These are phyloP conservation scores for Stephania cephalantha DNA, from an alignment of 164 flowering plant genomes.

Conservation along the genomic window DNA sequence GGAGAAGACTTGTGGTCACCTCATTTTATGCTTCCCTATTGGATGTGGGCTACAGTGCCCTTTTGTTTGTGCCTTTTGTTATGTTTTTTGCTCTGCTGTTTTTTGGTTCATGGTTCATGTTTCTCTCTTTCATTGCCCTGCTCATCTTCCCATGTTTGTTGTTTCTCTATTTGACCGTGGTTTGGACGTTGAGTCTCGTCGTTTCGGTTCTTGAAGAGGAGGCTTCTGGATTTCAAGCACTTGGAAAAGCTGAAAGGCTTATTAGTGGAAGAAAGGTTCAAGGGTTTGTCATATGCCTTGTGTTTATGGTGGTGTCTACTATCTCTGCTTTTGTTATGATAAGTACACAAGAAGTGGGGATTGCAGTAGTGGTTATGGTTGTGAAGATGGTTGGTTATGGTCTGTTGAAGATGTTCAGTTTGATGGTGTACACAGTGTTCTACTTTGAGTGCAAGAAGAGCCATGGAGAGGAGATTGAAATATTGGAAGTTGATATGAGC, in stretches of 20 bases:
- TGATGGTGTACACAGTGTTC: conserved; percentile 15
- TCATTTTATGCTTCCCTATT: neutral
- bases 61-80: neutral
- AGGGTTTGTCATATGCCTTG: conserved; percentile 11
- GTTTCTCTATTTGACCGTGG: neutral
- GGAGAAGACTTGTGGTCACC: too few relatives aligned
- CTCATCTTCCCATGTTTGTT: too few relatives aligned
- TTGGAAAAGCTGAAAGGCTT: conserved; percentile 15
- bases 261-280: conserved; percentile 22
- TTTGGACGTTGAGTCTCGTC: conserved; percentile 18
- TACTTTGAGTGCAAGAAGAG: conserved; percentile 19
- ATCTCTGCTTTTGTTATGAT: neutral
- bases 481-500: too few relatives aligned
- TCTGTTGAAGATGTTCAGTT: neutral
- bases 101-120: neutral
- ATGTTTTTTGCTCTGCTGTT: neutral
- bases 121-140: too few relatives aligned
- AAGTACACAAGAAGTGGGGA: neutral
- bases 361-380: neutral
- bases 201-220: conserved; percentile 18
- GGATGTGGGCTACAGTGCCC: neutral
- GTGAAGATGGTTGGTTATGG: neutral
- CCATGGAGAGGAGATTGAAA: conserved; percentile 9
- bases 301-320: neutral
- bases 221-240: conserved; percentile 14